These are phyloP conservation scores for Botrytis porri DNA, from an alignment of 2,329 filamentous ascomycete genomes.

Conservation along the genomic window DNA sequence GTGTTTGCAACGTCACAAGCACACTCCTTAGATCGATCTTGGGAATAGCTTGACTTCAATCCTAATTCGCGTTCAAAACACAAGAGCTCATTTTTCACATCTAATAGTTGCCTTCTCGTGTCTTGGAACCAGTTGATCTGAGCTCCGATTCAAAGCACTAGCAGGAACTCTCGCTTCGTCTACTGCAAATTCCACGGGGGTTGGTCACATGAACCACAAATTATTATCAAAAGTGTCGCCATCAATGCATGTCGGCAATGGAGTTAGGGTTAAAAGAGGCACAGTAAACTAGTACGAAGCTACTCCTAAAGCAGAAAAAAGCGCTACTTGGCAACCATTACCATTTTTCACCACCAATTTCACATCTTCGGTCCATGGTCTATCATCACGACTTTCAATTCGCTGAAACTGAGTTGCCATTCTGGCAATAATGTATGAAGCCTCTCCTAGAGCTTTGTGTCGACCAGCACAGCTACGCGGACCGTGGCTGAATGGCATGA, in stretches of 20 bases:
- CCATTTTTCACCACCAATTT: slow-evolving; percentile 18
- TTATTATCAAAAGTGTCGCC: too few species aligned
- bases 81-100: neutral
- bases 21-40: too few species aligned
- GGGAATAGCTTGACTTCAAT: neutral
- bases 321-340: slow-evolving; percentile 15
- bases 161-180: neutral
- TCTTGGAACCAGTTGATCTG: neutral
- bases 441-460: slow-evolving; percentile 24
- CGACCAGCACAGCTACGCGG: slow-evolving; percentile 66
- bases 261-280: neutral
- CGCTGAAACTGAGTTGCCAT: slow-evolving; percentile 19
- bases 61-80: neutral
- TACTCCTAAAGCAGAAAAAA: neutral
- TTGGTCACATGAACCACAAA: neutral
- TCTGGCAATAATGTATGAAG: slow-evolving; percentile 23
- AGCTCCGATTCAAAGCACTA: too few species aligned
- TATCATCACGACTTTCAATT: slow-evolving; percentile 21
- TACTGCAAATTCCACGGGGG: neutral
- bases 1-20: neutral
- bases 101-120: neutral
- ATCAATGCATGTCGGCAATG: fast-evolving
- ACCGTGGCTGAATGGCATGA: slow-evolving; percentile 65
- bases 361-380: slow-evolving; percentile 15
- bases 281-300: neutral